Percentiles rank a stretch among this genome's conserved stretches.
Conservation (phyloP, 306 rosid genomes). For the Glycine tomentella region DNA sequence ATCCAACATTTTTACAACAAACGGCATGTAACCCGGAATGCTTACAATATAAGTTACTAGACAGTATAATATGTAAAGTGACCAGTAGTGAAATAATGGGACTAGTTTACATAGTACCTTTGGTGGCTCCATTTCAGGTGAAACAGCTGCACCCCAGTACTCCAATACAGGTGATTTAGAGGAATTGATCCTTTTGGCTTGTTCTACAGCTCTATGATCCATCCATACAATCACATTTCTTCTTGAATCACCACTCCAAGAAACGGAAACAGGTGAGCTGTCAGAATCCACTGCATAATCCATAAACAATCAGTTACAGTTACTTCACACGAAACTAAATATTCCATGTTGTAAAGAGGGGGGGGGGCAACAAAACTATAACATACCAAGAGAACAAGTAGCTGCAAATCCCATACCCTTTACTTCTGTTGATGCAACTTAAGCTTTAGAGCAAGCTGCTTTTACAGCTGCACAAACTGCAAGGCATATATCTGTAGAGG, state of each 20-base stretch:
- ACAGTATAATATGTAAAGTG: slow-evolving; percentile 1
- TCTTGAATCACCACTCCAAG: slow-evolving; percentile 93
- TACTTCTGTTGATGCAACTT: slow-evolving; percentile 74
- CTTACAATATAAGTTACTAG: slow-evolving; percentile 11
- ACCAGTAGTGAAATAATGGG: slow-evolving; percentile 11
- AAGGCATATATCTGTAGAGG: slow-evolving; percentile 98
- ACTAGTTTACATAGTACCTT: slow-evolving; percentile 63
- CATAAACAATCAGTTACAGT: slow-evolving; percentile 42
- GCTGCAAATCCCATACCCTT: slow-evolving; percentile 91
- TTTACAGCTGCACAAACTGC: slow-evolving; percentile 92
- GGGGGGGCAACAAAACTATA: slow-evolving; percentile 8
- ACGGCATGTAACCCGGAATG: neutral
- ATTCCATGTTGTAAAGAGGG: neutral
- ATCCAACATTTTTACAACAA: neutral
- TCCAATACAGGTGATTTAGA: slow-evolving; percentile 78
- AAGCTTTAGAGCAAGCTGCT: slow-evolving; percentile 76
- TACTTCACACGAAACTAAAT: slow-evolving; percentile 24
- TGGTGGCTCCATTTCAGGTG: slow-evolving; percentile 99
- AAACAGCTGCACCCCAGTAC: slow-evolving; percentile 94
- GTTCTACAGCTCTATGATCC: slow-evolving; percentile 97
- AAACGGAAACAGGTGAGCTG: slow-evolving; percentile 89
- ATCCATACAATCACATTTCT: slow-evolving; percentile 97
- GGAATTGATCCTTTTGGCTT: slow-evolving; percentile 89
- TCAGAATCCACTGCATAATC: slow-evolving; percentile 84
- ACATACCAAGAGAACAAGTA: slow-evolving; percentile 94